Conservation (phyloP, 108 stramenopile genomes). For the Cyclotella distinguenda region DNA sequence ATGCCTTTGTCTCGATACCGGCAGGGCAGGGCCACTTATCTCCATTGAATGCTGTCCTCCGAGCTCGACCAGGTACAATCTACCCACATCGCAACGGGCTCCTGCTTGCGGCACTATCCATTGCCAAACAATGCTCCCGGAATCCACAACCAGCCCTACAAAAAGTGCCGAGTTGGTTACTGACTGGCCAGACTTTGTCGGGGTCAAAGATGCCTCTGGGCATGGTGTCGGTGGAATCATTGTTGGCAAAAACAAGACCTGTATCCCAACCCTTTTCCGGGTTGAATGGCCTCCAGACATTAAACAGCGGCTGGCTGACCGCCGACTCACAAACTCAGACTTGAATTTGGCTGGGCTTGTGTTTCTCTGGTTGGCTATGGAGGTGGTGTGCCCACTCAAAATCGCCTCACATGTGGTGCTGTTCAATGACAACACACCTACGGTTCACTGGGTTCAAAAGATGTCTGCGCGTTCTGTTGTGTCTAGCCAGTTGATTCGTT, state of each 20-base stretch:
- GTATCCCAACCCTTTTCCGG: neutral
- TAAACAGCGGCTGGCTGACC: neutral
- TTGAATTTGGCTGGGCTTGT: neutral
- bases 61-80: slow-evolving; percentile 21
- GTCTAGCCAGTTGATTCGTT: neutral
- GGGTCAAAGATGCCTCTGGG: neutral
- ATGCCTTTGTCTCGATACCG: slow-evolving; percentile 5
- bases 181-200: neutral
- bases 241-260: neutral
- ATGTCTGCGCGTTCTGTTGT: slow-evolving; percentile 13
- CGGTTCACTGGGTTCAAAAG: slow-evolving; percentile 2
- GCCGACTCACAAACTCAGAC: neutral
- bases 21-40: slow-evolving; percentile 2
- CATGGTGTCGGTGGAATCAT: neutral
- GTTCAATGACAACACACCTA: slow-evolving; percentile 1
- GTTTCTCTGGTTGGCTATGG: neutral
- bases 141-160: neutral
- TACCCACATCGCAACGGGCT: neutral
- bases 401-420: neutral
- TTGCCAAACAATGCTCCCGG: neutral
- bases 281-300: neutral
- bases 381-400: neutral
- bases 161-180: neutral
- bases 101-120: neutral
- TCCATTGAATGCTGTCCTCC: slow-evolving; percentile 34